phyloP scores from a whole-genome alignment of 2,329 filamentous ascomycete species.

The Monosporascus ibericus region DNA sequence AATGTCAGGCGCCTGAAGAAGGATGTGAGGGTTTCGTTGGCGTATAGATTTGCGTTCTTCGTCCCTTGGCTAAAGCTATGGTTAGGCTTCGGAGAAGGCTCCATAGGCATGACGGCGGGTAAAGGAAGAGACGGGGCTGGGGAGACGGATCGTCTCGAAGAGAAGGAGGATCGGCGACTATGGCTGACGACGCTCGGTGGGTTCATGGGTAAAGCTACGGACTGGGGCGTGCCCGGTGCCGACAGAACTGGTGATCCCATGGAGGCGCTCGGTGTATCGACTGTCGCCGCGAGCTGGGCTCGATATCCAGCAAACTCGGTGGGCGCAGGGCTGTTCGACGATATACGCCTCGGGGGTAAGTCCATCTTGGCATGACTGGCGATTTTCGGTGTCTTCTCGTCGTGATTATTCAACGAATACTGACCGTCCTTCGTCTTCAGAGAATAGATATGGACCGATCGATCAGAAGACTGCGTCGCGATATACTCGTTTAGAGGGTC shows the following conservation, averaged over 20 bases:
- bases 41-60: slow-evolving; percentile 85
- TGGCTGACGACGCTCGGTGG: slow-evolving; percentile 84
- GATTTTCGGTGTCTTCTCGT: slow-evolving; percentile 69
- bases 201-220: slow-evolving; percentile 89
- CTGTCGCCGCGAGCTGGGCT: slow-evolving; percentile 54
- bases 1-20: slow-evolving; percentile 95
- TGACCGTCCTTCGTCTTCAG: slow-evolving; percentile 95
- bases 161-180: slow-evolving; percentile 92
- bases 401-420: slow-evolving; percentile 64
- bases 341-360: slow-evolving; percentile 82
- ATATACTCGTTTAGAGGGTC: slow-evolving; percentile 98
- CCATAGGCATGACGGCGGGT: slow-evolving; percentile 91
- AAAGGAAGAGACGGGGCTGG: slow-evolving; percentile 90
- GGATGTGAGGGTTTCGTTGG: slow-evolving; percentile 92
- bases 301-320: slow-evolving; percentile 65
- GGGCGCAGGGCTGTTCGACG: slow-evolving; percentile 86
- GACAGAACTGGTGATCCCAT: slow-evolving; percentile 82
- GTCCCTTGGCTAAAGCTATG: slow-evolving; percentile 53
- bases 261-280: slow-evolving; percentile 43
- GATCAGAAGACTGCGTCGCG: slow-evolving; percentile 94
- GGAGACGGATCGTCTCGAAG: slow-evolving; percentile 78
- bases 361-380: slow-evolving; percentile 78
- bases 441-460: slow-evolving; percentile 95
- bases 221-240: slow-evolving; percentile 88
- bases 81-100: slow-evolving; percentile 75